Base-by-base conservation (phyloP, 2,329 filamentous ascomycete species). In the Penicillium sp. region DNA sequence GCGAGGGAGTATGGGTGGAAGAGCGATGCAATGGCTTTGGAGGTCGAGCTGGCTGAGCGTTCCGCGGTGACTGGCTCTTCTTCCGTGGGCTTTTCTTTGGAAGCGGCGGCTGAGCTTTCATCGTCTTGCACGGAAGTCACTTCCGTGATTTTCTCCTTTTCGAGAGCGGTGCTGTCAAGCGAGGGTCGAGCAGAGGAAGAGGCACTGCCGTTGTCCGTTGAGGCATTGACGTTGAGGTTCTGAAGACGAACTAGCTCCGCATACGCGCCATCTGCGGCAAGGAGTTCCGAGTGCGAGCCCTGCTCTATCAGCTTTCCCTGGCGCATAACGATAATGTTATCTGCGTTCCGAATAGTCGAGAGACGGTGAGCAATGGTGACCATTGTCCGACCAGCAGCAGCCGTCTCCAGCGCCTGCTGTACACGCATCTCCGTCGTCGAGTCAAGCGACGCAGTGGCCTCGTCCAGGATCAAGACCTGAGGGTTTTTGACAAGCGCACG, bases 401-500 rank as follows among this genome's bases (percentile, higher is more conserved):
- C 66, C 50, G 69, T 73, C 29, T 65, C 62, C 49, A 78, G 56
- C 1, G 75, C 71, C 11, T 68, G 67, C 64, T 77, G 74, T 41
- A 78, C 75, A 15, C 75, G 66, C 26, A 70, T 67, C 60, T 78
- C 76, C 41, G 71, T 76, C 0, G 68, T 70, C 9, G 76, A 76
- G 61, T 78, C 76, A 31, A 78, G 65, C 7, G 76, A 70, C 5
- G 76, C 73, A 0, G 76, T 78, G 2, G 76, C 76, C 62, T 78
- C 76, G 53, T 78, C 76, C 4, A 78, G 66, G 17, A 78, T 70
- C 3, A 97, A 84, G 71, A 97, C 83, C 78, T 91, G 92, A 0
- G 93, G 93, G 70, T 96, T 90, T 9, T 90, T 92, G 29, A 96
- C 90, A 58, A 96, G 86, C 19, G 92, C 92, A 67, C 91, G 84